phyloP scores from a whole-genome alignment of 2,329 filamentous ascomycete species.

The Niveomyces coronatus region DNA sequence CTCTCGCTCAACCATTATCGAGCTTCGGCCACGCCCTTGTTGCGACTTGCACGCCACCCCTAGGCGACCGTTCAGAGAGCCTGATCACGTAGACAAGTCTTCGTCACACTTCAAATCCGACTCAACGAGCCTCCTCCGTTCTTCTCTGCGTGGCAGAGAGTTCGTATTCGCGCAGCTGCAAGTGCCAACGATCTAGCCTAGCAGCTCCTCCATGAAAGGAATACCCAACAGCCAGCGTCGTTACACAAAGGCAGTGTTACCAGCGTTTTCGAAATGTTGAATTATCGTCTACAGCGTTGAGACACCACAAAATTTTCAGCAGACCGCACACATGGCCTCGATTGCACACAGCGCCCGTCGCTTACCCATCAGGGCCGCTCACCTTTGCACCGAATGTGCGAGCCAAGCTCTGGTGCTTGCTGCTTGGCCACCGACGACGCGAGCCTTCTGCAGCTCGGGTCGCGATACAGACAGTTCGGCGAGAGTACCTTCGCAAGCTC shows the following conservation, averaged over 20 bases:
- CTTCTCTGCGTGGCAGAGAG: not conserved
- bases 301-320: not conserved
- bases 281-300: not conserved
- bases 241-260: conserved; percentile 1
- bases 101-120: too few species aligned
- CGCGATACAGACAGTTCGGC: not conserved
- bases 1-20: conserved; percentile 1
- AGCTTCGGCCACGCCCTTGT: not conserved
- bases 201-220: not conserved
- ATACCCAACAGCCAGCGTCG: conserved; percentile 5
- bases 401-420: conserved; percentile 5
- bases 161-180: not conserved
- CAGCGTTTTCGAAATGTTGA: conserved; percentile 2
- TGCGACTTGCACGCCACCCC: conserved; percentile 5
- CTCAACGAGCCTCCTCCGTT: not conserved
- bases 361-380: conserved; percentile 13
- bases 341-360: conserved; percentile 13
- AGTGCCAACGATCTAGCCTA: conserved; percentile 3
- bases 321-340: conserved; percentile 13
- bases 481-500: not conserved
- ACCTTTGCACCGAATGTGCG: conserved; percentile 12
- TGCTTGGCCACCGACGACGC: not conserved
- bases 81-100: too few species aligned
- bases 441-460: conserved; percentile 1
- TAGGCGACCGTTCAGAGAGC: not conserved